Base-by-base conservation (phyloP, 805 yeast genomes). In the Candida odintsovae region DNA sequence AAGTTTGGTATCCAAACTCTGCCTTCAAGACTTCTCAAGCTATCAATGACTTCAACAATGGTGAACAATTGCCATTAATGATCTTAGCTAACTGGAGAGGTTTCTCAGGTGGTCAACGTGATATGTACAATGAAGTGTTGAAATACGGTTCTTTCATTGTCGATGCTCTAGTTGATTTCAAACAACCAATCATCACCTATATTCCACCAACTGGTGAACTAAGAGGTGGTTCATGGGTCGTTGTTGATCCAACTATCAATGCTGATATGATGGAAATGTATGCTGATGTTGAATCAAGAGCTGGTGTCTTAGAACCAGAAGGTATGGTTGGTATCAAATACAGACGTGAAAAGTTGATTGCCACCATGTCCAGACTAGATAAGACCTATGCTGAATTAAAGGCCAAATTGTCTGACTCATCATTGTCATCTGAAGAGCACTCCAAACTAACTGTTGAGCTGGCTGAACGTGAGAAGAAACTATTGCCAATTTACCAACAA, bases 211-310 rank as follows among this genome's bases (percentile, higher is more conserved):
- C 86, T 56, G 99, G 98, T 67, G 99, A 94, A 71, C 78, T 94
- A 57, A 86, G 99, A 79, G 99, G 99, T 75, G 99, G 99, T 67
- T 92, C 99, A 22, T 94, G 99, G 99, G 99, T 95, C 47, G 99
- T 94, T 57, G 97, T 94, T 65, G 99, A 94, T 70, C 97, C 99
- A 54, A 88, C 97, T 43, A 94, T 94, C 72, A 94, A 95, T 69
- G 69, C 86, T 41, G 97, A 90, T 52, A 88, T 88, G 87, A 95
- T 94, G 97, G 99, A 94, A 73, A 92, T 94, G 97, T 94, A 92
- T 61, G 98, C 98, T 20, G 99, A 95, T 68, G 84, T 80, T 43
- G 94, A 94, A 45, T 78, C 98, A 11, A 81, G 99, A 67, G 99
- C 90, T 37, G 98, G 99, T 82, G 97, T 94, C 49, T 76, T 95